Evolutionary conservation across 352 stramenopile species (phyloP).

Genomic region (Phytophthora podocarpi): DNA sequence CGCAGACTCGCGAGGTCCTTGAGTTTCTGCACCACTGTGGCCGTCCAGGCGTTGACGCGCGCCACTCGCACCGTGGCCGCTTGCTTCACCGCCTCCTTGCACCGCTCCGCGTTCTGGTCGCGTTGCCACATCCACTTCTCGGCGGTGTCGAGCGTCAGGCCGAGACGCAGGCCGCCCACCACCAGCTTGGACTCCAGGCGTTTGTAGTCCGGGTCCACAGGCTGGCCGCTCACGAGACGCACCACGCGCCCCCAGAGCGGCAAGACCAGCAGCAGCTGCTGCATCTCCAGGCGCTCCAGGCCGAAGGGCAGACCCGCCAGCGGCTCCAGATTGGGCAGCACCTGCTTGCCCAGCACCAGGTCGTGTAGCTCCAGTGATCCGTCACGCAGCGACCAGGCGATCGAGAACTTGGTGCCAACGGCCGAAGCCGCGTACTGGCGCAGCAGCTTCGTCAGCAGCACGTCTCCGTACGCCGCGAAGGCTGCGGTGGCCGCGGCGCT

Average conservation of each 20-base stretch:
- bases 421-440: conserved; percentile 46
- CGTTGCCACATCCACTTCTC: conserved; percentile 81
- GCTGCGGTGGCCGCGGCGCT: conserved; percentile 26
- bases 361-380: conserved; percentile 67
- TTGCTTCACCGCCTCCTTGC: conserved; percentile 56
- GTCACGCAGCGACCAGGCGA: conserved; percentile 69
- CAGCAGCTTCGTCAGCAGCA: conserved; percentile 60
- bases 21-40: conserved; percentile 64
- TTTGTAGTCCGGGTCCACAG: conserved; percentile 2
- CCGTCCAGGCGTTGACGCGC: conserved; percentile 64
- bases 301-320: conserved; percentile 63
- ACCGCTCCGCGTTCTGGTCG: conserved; percentile 67
- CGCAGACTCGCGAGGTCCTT: conserved; percentile 52
- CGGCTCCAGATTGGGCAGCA: conserved; percentile 63
- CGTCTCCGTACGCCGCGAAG: conserved; percentile 60
- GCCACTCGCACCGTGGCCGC: conserved; percentile 55
- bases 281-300: conserved; percentile 66
- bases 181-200: conserved; percentile 55
- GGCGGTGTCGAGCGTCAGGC: conserved; percentile 57
- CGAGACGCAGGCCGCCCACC: conserved; percentile 60
- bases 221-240: conserved; percentile 18
- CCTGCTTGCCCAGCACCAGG: conserved; percentile 45
- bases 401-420: conserved; percentile 59
- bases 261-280: conserved; percentile 55
- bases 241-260: conserved; percentile 52